Conservation (phyloP, 2,329 filamentous ascomycete species). For the Zasmidium angulare region DNA sequence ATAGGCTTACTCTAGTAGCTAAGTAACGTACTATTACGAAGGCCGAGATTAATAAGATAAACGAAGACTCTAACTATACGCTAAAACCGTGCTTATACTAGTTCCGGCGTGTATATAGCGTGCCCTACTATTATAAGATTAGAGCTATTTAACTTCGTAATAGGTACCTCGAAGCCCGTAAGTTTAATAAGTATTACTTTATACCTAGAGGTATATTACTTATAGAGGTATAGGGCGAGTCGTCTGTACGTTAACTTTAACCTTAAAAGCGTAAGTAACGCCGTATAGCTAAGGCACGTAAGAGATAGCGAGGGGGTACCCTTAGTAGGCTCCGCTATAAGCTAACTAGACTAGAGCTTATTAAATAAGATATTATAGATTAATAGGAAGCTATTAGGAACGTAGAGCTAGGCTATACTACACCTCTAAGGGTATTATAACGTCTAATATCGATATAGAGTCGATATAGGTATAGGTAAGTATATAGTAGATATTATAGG, state of each 20-base stretch:
- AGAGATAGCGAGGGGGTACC: background rate
- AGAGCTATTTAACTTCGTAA: background rate
- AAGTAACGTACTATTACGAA: background rate
- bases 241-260: background rate
- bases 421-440: background rate
- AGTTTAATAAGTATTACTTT: background rate
- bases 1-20: background rate
- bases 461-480: background rate
- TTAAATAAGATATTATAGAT: background rate
- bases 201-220: background rate
- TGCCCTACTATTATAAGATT: too few relatives aligned
- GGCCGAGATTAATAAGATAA: background rate
- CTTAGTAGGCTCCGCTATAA: background rate
- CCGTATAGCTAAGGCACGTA: background rate
- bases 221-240: background rate
- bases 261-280: background rate
- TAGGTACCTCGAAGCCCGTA: too few relatives aligned
- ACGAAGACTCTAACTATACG: background rate
- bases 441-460: background rate
- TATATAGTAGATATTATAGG: background rate
- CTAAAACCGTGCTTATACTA: background rate
- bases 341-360: background rate
- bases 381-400: background rate
- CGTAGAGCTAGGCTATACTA: background rate
- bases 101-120: too few relatives aligned